A percentile compares a stretch with the other conserved stretches of the same genome.
Conservation (phyloP, 1,139 yeast genomes). For the Pichia sp. region DNA sequence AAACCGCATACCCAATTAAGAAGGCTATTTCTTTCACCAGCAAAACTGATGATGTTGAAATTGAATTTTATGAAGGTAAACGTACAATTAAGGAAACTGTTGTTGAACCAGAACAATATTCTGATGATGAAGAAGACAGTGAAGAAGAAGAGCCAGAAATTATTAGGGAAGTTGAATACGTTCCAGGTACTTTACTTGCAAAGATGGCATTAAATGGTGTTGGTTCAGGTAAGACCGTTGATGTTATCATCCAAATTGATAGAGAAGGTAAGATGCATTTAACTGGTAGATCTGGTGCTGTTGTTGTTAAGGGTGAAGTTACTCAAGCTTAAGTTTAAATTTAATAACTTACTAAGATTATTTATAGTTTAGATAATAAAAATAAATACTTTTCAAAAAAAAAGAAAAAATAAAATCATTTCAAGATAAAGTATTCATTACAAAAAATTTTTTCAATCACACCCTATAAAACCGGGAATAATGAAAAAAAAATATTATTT, state of each 20-base stretch:
- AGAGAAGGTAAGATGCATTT: conserved; percentile 79
- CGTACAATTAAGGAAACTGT: conserved; percentile 73
- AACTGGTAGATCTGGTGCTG: conserved; percentile 71
- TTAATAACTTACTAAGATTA: no score
- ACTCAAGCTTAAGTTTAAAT: conserved; percentile 16
- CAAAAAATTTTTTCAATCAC: no score
- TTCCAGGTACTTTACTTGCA: conserved; percentile 71
- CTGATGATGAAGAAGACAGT: conserved; percentile 40
- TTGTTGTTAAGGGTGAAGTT: conserved; percentile 48
- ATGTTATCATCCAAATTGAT: conserved; percentile 76
- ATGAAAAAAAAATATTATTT: conserved; percentile 30
- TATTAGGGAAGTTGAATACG: conserved; percentile 54
- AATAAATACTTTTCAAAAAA: no score
- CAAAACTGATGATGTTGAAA: conserved; percentile 56
- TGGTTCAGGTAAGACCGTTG: conserved; percentile 62
- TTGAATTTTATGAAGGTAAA: conserved; percentile 82
- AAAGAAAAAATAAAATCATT: no score
- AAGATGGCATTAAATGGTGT: conserved; percentile 72
- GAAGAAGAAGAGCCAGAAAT: conserved; percentile 50
- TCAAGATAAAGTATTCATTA: no score
- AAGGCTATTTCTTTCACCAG: conserved; percentile 63
- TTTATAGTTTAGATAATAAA: no score
- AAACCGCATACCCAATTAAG: conserved; percentile 90
- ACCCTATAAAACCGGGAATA: conserved; percentile 42
- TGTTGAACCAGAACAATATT: conserved; percentile 49